Conservation (phyloP, 768 basidiomycete species). For the Kwoniella mangroviensis region DNA sequence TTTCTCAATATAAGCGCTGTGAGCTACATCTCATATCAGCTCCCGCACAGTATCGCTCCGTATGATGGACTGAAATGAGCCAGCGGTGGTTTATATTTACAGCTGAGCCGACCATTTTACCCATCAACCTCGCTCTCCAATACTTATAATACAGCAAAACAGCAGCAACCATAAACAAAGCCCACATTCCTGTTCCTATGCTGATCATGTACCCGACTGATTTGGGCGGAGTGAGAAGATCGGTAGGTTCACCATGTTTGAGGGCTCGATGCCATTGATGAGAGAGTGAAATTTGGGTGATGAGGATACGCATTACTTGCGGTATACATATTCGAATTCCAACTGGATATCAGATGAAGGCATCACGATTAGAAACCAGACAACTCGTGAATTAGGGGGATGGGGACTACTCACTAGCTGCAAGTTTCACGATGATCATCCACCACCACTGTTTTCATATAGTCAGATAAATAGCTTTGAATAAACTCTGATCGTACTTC, state of each 20-base stretch:
- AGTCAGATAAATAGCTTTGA: conserved; percentile 35
- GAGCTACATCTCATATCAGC: neutral
- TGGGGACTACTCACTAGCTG: neutral
- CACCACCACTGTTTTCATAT: conserved; percentile 29
- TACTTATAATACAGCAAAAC: neutral
- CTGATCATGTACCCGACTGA: conserved; percentile 63
- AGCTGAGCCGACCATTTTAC: neutral
- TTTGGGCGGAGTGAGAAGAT: conserved; percentile 58
- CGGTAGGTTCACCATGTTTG: conserved; percentile 26
- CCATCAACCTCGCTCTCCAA: conserved; percentile 2
- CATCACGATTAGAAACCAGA: conserved; percentile 46
- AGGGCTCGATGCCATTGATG: conserved; percentile 57
- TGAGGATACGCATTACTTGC: conserved; percentile 26
- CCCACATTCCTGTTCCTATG: conserved; percentile 60
- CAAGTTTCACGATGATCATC: conserved; percentile 12
- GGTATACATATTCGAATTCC: conserved; percentile 27
- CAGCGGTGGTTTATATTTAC: neutral
- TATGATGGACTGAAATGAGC: neutral
- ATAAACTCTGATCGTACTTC: conserved; percentile 42
- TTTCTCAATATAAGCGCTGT: neutral
- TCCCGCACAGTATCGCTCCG: neutral
- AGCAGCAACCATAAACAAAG: neutral
- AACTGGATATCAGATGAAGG: neutral
- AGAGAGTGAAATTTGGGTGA: conserved; percentile 21
- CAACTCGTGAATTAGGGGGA: conserved; percentile 56